phyloP scores from a whole-genome alignment of 345 rosid genomes.

The Melaleuca alternifolia region DNA sequence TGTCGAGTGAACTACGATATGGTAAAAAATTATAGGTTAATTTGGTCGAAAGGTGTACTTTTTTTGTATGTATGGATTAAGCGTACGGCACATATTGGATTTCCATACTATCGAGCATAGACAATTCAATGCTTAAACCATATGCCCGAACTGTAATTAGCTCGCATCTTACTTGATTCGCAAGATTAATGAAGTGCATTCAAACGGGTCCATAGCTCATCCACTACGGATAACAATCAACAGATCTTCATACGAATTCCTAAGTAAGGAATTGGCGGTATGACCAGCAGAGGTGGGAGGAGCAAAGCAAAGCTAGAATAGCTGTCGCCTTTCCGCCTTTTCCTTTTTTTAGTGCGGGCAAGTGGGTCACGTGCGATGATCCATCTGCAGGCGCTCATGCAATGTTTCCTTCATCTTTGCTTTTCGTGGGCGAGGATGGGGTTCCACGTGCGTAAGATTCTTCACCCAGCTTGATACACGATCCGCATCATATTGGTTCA shows the following conservation, averaged over 20 bases:
- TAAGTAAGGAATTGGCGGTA: background rate
- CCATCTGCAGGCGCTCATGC: background rate
- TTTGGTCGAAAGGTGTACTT: rapidly evolving
- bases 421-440: background rate
- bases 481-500: background rate
- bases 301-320: background rate
- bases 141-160: rapidly evolving
- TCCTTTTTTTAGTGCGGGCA: background rate
- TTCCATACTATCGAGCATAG: background rate
- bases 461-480: background rate
- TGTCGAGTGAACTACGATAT: rapidly evolving
- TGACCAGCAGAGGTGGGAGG: background rate
- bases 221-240: background rate
- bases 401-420: background rate
- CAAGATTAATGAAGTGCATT: background rate
- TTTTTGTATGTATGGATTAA: background rate
- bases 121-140: rapidly evolving
- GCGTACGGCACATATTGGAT: background rate
- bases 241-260: background rate
- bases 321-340: background rate
- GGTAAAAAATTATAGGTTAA: background rate
- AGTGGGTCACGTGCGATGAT: background rate
- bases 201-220: background rate
- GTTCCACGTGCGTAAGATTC: background rate
- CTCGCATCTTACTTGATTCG: background rate